A percentile compares a stretch with the other conserved stretches of the same genome.
Evolutionary conservation across 208 protist genomes (phyloP).

Genomic region (Crithidia bombi): DNA sequence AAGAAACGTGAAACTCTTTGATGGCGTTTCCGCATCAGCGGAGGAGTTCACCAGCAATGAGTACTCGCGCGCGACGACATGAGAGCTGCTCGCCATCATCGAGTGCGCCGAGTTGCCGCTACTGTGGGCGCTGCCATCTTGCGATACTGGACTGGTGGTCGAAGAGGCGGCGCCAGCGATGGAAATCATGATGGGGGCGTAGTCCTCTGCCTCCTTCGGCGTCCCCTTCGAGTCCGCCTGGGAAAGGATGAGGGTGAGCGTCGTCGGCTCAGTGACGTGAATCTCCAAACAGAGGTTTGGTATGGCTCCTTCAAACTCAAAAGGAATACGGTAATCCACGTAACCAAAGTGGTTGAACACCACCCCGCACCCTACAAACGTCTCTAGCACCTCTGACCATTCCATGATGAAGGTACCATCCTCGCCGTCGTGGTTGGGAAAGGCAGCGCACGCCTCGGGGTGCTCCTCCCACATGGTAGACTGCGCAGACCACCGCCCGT

Average conservation of each 20-base stretch:
- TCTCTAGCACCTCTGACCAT: slow-evolving; percentile 53
- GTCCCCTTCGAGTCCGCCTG: slow-evolving; percentile 53
- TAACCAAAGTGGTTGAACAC: slow-evolving; percentile 43
- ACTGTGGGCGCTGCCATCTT: slow-evolving; percentile 23
- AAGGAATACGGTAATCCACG: slow-evolving; percentile 66
- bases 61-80: slow-evolving; percentile 29
- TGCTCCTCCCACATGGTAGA: slow-evolving; percentile 52
- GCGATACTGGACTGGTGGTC: slow-evolving; percentile 13
- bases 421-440: slow-evolving; percentile 40
- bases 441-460: slow-evolving; percentile 43
- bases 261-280: slow-evolving; percentile 44
- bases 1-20: slow-evolving; percentile 46
- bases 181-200: slow-evolving; percentile 59
- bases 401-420: slow-evolving; percentile 54
- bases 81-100: slow-evolving; percentile 20
- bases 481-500: slow-evolving; percentile 49
- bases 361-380: slow-evolving; percentile 63
- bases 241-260: slow-evolving; percentile 52
- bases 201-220: slow-evolving; percentile 37
- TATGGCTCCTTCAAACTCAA: slow-evolving; percentile 37
- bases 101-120: slow-evolving; percentile 24
- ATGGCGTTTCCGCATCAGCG: slow-evolving; percentile 44
- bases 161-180: slow-evolving; percentile 31
- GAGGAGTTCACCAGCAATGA: slow-evolving; percentile 39
- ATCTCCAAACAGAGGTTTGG: slow-evolving; percentile 53